Evolutionary conservation across 2,329 filamentous ascomycete genomes (phyloP).

Genomic region (Parafenestella ontariensis): DNA sequence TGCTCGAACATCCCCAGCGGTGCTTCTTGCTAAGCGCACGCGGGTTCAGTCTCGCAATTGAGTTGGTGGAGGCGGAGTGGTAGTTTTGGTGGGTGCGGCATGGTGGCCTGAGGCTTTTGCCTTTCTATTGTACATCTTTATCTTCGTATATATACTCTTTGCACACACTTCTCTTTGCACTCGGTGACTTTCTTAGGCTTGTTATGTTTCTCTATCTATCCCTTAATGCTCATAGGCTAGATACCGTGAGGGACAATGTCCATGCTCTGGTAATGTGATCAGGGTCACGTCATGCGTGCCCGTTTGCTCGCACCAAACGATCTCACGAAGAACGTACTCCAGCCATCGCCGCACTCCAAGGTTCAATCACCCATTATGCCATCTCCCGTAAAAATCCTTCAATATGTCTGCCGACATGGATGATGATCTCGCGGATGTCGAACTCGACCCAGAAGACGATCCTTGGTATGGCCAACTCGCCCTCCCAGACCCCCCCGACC

Average conservation of each 20-base stretch:
- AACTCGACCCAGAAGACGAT: background rate
- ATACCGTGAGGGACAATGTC: too few species aligned
- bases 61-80: background rate
- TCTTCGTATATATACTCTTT: background rate
- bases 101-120: background rate
- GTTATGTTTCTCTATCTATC: too few species aligned
- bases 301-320: background rate
- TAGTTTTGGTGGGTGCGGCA: background rate
- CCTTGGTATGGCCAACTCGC: background rate
- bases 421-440: background rate
- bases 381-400: too few species aligned
- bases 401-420: background rate
- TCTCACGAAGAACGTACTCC: too few species aligned
- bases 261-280: too few species aligned
- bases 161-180: too few species aligned
- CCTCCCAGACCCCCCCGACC: background rate
- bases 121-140: conserved; percentile 5
- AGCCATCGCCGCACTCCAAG: too few species aligned
- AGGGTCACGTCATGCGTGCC: too few species aligned
- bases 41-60: background rate
- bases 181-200: too few species aligned
- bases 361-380: too few species aligned
- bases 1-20: conserved; percentile 47
- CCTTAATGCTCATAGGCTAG: too few species aligned
- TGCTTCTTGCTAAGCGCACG: conserved; percentile 40